These are phyloP conservation scores for Xylaria sp. DNA, from an alignment of 2,329 filamentous ascomycete species.

Conservation along the genomic window DNA sequence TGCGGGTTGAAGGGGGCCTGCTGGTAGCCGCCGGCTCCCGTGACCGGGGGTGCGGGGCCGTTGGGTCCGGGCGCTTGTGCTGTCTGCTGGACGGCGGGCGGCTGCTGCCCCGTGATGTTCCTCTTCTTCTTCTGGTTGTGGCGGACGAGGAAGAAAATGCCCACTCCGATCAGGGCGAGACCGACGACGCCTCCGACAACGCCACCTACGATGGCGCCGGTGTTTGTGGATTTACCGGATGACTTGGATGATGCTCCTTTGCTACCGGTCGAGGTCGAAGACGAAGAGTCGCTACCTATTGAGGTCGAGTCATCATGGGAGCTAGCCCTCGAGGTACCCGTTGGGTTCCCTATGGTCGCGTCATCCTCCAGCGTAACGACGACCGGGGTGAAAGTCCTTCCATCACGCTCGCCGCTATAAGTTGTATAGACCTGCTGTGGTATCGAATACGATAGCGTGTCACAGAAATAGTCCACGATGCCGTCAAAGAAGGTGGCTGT, in stretches of 20 bases:
- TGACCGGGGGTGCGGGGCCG: conserved; percentile 7
- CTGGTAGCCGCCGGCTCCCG: conserved; percentile 17
- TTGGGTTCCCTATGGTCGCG: conserved; percentile 8
- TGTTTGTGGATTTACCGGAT: conserved; percentile 30
- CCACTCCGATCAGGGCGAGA: conserved; percentile 45
- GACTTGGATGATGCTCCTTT: conserved; percentile 18
- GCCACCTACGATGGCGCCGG: conserved; percentile 51
- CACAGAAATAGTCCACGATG: conserved; percentile 51
- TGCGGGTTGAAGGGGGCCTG: conserved; percentile 26
- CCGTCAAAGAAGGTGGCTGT: conserved; percentile 47
- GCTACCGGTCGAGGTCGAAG: neutral
- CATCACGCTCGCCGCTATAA: conserved; percentile 42
- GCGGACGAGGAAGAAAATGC: conserved; percentile 46
- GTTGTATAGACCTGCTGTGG: conserved; percentile 45
- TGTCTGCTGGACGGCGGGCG: conserved; percentile 20
- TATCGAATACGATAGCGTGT: conserved; percentile 37
- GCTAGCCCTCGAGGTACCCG: neutral
- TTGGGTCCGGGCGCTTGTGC: conserved; percentile 8
- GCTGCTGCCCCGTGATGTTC: conserved; percentile 8
- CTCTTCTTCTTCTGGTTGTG: conserved; percentile 39
- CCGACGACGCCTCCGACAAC: conserved; percentile 49
- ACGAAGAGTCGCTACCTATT: neutral
- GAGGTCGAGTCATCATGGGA: neutral
- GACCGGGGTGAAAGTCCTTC: conserved; percentile 34
- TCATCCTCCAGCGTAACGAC: conserved; percentile 18